These are phyloP conservation scores for Coemansia erecta DNA, from an alignment of 192 early-diverging fungal genomes.

Conservation along the genomic window DNA sequence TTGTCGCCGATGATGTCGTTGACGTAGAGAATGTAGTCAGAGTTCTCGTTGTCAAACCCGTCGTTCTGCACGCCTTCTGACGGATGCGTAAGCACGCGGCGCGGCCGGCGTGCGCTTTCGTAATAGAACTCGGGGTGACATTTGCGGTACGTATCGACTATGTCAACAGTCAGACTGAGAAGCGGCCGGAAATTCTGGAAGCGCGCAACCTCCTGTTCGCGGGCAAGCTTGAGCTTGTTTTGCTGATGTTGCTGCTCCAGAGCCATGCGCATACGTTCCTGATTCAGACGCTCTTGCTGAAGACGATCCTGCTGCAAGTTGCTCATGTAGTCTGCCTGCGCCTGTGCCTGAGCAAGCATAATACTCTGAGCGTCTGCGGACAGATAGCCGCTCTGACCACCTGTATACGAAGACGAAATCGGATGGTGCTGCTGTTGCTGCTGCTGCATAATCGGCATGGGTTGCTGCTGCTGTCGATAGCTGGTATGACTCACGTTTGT, in stretches of 20 bases:
- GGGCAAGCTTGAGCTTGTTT: constrained; percentile 22
- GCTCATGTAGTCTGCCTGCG: constrained; percentile 30
- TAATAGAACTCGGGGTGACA: constrained; percentile 86
- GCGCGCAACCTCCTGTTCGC: constrained; percentile 41
- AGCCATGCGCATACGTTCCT: constrained; percentile 17
- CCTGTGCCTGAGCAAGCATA: constrained; percentile 8
- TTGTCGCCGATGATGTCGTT: constrained; percentile 94
- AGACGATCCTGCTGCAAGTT: constrained; percentile 24
- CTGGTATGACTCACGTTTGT: not conserved
- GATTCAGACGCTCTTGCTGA: constrained; percentile 15
- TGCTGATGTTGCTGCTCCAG: constrained; percentile 23
- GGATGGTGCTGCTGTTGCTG: not conserved
- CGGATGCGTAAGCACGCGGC: constrained; percentile 91
- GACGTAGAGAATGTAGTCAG: constrained; percentile 95
- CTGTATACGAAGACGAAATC: constrained; percentile 4
- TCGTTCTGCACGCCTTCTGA: constrained; percentile 87
- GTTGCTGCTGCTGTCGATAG: constrained; percentile 17
- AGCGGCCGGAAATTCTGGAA: constrained; percentile 55
- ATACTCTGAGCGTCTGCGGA: constrained; percentile 12
- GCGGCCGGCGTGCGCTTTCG: constrained; percentile 73
- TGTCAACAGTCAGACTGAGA: constrained; percentile 55
- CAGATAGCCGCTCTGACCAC: constrained; percentile 8
- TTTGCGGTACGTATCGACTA: constrained; percentile 70
- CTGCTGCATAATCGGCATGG: not conserved
- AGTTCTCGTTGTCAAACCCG: constrained; percentile 93